A percentile compares a stretch with the other conserved stretches of the same genome.
Evolutionary conservation across 2,329 filamentous ascomycete species (phyloP).

Genomic region (Alternaria ventricosa): DNA sequence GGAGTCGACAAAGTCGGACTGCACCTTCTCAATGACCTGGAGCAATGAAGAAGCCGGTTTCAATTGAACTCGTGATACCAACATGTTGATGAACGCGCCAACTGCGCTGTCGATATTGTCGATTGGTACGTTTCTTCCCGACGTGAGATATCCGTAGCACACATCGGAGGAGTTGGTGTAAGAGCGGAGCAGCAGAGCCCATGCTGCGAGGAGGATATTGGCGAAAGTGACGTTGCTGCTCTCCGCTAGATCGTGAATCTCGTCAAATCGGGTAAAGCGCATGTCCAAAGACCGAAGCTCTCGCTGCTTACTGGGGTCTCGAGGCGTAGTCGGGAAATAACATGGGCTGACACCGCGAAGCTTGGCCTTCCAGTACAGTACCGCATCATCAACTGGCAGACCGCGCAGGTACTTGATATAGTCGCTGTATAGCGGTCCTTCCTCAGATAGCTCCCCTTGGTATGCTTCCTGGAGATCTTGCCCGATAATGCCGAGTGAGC

Average conservation of each 20-base stretch:
- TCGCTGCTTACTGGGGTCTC: conserved; percentile 31
- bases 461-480: conserved; percentile 42
- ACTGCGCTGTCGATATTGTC: conserved; percentile 55
- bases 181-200: conserved; percentile 40
- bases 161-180: conserved; percentile 42
- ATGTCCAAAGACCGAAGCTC: conserved; percentile 37
- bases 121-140: conserved; percentile 53
- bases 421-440: conserved; percentile 43
- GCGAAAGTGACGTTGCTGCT: conserved; percentile 37
- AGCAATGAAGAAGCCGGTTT: conserved; percentile 21
- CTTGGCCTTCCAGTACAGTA: conserved; percentile 42
- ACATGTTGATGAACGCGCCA: conserved; percentile 55
- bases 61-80: conserved; percentile 34
- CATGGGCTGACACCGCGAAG: conserved; percentile 40
- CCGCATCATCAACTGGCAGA: conserved; percentile 25
- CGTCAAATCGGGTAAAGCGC: conserved; percentile 36
- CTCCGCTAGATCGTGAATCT: conserved; percentile 39
- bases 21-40: conserved; percentile 34
- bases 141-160: conserved; percentile 48
- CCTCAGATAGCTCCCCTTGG: conserved; percentile 27
- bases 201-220: conserved; percentile 42
- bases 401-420: conserved; percentile 44
- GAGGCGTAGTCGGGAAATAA: conserved; percentile 38
- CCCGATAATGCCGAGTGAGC: conserved; percentile 38
- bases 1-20: conserved; percentile 41